These are phyloP conservation scores for Rhynchosporium graminicola DNA, from an alignment of 2,329 filamentous ascomycete species.

Conservation along the genomic window DNA sequence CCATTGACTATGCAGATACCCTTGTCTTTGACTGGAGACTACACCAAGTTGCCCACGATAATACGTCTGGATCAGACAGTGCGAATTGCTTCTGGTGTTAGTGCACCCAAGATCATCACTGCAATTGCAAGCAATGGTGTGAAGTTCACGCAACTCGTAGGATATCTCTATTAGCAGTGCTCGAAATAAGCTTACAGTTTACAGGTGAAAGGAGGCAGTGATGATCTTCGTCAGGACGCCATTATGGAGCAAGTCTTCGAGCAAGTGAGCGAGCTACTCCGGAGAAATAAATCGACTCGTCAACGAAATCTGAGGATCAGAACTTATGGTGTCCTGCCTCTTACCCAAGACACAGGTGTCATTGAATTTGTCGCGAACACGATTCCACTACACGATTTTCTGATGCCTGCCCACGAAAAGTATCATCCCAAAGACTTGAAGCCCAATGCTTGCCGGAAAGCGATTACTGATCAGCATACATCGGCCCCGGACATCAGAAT, in stretches of 20 bases:
- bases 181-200: slow-evolving; percentile 30
- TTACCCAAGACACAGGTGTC: slow-evolving; percentile 81
- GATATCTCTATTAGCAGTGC: slow-evolving; percentile 29
- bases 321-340: slow-evolving; percentile 94
- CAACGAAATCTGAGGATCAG: slow-evolving; percentile 88
- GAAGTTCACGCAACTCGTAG: slow-evolving; percentile 80
- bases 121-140: slow-evolving; percentile 75
- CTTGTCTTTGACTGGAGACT: slow-evolving; percentile 71
- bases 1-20: slow-evolving; percentile 87
- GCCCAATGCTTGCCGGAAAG: slow-evolving; percentile 72
- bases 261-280: slow-evolving; percentile 86
- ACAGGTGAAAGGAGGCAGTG: slow-evolving; percentile 87
- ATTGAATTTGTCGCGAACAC: slow-evolving; percentile 98
- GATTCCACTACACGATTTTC: slow-evolving; percentile 85
- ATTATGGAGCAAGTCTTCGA: slow-evolving; percentile 99
- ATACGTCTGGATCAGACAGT: slow-evolving; percentile 72
- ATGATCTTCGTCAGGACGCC: slow-evolving; percentile 94
- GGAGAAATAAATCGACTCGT: slow-evolving; percentile 81
- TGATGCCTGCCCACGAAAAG: slow-evolving; percentile 84
- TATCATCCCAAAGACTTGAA: slow-evolving; percentile 87
- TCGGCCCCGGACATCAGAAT: slow-evolving; percentile 71
- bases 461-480: slow-evolving; percentile 72
- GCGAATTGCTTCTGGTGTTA: slow-evolving; percentile 85
- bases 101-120: slow-evolving; percentile 90
- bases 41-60: slow-evolving; percentile 75